A percentile compares a stretch with the other conserved stretches of the same genome.
These are phyloP conservation scores for Podospora appendiculata DNA, from an alignment of 495 filamentous ascomycete species.

Conservation along the genomic window DNA sequence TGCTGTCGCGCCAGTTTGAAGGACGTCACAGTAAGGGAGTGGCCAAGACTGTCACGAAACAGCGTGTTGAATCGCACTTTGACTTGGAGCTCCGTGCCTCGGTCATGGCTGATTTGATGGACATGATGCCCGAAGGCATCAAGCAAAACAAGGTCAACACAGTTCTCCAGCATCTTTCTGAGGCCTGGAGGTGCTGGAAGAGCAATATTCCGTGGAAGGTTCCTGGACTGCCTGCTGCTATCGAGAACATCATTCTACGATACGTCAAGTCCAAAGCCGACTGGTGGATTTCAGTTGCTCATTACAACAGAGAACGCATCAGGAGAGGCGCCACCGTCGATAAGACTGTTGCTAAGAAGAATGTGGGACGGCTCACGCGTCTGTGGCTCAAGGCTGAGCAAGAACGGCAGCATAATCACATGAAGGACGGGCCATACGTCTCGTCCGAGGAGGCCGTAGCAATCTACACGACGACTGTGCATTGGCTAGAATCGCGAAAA, in stretches of 20 bases:
- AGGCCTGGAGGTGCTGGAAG: conserved; percentile 99
- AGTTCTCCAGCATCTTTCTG: conserved; percentile 91
- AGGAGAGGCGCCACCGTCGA: conserved; percentile 93
- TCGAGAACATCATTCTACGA: conserved; percentile 96
- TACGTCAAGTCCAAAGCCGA: conserved; percentile 99
- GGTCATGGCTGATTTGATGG: conserved; percentile 98
- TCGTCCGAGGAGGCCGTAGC: conserved; percentile 98
- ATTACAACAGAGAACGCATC: conserved; percentile 97
- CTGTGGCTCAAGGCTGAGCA: conserved; percentile 99
- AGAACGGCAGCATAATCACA: conserved; percentile 97
- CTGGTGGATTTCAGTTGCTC: conserved; percentile 98
- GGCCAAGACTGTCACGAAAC: conserved; percentile 98
- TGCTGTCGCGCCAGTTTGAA: conserved; percentile 96
- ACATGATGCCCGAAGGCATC: conserved; percentile 99
- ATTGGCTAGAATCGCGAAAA: conserved; percentile 97
- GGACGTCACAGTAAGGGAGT: conserved; percentile 98
- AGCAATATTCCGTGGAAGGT: conserved; percentile 99
- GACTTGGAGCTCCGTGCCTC: conserved; percentile 96
- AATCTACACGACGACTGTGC: conserved; percentile 97
- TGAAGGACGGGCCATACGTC: conserved; percentile 98
- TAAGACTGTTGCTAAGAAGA: conserved; percentile 99
- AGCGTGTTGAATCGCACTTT: conserved; percentile 97
- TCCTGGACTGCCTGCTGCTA: conserved; percentile 88
- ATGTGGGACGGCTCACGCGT: conserved; percentile 86
- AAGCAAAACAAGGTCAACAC: conserved; percentile 99